Conservation (phyloP, 1,284 basidiomycete species). For the Anthracocystis panici-leucophaei region DNA sequence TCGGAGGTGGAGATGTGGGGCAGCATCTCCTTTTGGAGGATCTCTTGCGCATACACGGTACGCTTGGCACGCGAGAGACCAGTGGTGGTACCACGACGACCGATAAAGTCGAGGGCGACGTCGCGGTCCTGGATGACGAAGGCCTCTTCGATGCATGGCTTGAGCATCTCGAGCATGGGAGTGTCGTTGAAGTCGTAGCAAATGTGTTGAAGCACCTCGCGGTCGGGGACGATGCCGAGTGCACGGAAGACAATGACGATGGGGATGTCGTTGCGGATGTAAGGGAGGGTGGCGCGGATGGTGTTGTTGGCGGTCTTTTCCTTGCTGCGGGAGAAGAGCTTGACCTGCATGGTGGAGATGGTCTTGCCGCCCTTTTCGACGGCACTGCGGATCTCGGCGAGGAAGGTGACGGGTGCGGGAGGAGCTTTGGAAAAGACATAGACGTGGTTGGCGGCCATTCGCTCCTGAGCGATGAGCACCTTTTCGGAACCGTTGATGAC, state of each 20-base stretch:
- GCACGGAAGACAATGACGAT: slow-evolving; percentile 99
- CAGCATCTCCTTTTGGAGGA: slow-evolving; percentile 97
- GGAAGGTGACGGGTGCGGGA: slow-evolving; percentile 93
- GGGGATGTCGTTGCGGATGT: slow-evolving; percentile 97
- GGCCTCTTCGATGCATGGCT: slow-evolving; percentile 98
- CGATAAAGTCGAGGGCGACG: slow-evolving; percentile 91
- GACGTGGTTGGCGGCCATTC: slow-evolving; percentile 99
- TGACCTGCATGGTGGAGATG: slow-evolving; percentile 97
- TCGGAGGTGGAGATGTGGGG: slow-evolving; percentile 97
- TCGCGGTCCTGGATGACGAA: slow-evolving; percentile 98
- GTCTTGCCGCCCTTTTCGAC: slow-evolving; percentile 99
- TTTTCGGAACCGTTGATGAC: slow-evolving; percentile 99
- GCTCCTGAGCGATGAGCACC: slow-evolving; percentile 97
- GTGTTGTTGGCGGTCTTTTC: slow-evolving; percentile 86
- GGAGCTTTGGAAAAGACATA: slow-evolving; percentile 99
- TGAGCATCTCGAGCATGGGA: slow-evolving; percentile 97
- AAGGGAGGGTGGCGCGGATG: slow-evolving; percentile 96
- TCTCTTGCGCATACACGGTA: slow-evolving; percentile 96
- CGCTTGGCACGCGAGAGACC: slow-evolving; percentile 91
- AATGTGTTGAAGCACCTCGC: slow-evolving; percentile 97
- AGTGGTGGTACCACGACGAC: slow-evolving; percentile 94
- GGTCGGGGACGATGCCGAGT: slow-evolving; percentile 95
- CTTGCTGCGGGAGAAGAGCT: slow-evolving; percentile 90
- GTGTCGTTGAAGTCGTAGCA: slow-evolving; percentile 97
- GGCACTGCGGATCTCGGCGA: slow-evolving; percentile 96